Evolutionary conservation across 768 basidiomycete species (phyloP).

Genomic region (Phylloporus sp.): DNA sequence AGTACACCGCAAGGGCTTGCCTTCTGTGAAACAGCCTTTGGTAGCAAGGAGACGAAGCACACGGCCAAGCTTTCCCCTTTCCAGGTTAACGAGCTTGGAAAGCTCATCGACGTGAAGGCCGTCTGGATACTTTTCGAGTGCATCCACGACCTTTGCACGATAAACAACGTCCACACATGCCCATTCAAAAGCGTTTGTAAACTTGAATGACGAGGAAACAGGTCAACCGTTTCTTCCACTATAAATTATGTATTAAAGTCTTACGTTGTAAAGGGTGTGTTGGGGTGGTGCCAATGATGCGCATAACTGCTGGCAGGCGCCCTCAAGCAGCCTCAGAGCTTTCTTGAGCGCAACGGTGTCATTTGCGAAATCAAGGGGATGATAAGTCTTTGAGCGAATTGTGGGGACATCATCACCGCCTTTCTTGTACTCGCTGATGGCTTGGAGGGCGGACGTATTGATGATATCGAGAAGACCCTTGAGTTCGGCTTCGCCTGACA

Average conservation of each 20-base stretch:
- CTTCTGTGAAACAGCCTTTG: constrained; percentile 32
- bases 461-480: background rate
- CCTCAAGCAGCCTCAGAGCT: constrained; percentile 2
- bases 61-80: constrained; percentile 28
- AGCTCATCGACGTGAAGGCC: constrained; percentile 22
- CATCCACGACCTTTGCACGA: constrained; percentile 27
- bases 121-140: constrained; percentile 20
- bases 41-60: constrained; percentile 29
- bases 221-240: background rate
- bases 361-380: constrained; percentile 20
- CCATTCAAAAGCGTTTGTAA: constrained; percentile 23
- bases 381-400: constrained; percentile 17
- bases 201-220: constrained; percentile 5
- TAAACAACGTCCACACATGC: constrained; percentile 24
- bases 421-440: constrained; percentile 23
- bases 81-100: constrained; percentile 16
- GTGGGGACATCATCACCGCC: constrained; percentile 19
- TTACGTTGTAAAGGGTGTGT: constrained; percentile 26
- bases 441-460: background rate
- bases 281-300: constrained; percentile 27
- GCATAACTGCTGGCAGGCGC: constrained; percentile 12
- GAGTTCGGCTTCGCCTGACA: background rate
- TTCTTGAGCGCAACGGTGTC: constrained; percentile 22
- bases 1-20: constrained; percentile 1
- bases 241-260: background rate